These are phyloP conservation scores for Calonectria hawksworthii DNA, from an alignment of 2,329 filamentous ascomycete genomes.

Conservation along the genomic window DNA sequence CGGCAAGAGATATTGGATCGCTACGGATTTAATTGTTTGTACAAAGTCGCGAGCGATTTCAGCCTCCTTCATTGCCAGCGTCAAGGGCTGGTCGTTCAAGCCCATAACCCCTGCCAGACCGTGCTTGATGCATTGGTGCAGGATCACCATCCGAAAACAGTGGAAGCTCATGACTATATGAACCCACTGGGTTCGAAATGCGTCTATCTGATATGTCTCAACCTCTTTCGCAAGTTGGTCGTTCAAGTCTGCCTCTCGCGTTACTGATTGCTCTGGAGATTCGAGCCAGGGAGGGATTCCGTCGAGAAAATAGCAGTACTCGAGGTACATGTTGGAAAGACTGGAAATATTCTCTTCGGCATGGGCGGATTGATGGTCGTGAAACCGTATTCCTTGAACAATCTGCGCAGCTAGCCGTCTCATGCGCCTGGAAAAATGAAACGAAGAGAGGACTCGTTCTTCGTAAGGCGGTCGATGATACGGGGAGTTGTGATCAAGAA, in stretches of 20 bases:
- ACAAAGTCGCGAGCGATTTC: constrained; percentile 23
- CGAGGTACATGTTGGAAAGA: not conserved
- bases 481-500: not conserved
- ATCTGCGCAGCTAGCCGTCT: not conserved
- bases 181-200: not conserved
- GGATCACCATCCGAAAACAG: not conserved
- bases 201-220: not conserved
- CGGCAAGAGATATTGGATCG: constrained; percentile 13
- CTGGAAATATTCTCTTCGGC: not conserved
- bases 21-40: constrained; percentile 5
- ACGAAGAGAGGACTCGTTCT: not conserved
- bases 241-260: not conserved
- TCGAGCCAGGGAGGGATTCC: not conserved
- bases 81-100: not conserved
- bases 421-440: not conserved
- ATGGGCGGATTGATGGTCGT: not conserved
- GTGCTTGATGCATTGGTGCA: not conserved
- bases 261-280: not conserved
- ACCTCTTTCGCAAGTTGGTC: not conserved
- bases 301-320: not conserved
- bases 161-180: not conserved
- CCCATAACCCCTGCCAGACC: not conserved
- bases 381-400: not conserved
- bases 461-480: not conserved
- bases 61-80: constrained; percentile 12